Base-by-base conservation (phyloP, 2,329 filamentous ascomycete species). In the Apiospora kogelbergensis region DNA sequence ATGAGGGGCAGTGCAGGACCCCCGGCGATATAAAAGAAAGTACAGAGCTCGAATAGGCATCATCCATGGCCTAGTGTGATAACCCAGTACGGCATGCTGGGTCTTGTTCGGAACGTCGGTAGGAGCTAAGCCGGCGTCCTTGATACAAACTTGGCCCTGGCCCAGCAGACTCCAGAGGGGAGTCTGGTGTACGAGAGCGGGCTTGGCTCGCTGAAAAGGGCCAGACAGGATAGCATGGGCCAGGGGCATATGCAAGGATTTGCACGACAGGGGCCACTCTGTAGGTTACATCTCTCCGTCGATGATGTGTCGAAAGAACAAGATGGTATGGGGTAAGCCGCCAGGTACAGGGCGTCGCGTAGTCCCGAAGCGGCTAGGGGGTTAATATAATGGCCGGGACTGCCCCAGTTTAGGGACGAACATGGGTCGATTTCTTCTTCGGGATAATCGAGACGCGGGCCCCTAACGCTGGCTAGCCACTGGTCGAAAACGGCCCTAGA, bases 21-120 rank as follows among this genome's bases (percentile, higher is more conserved):
- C 81, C 80, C 78, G 78, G 80, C 81, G 81, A 83, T 84, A 86
- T 85, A 86, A 85, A 81, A 85, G 81, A 83, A 60, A 80, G 80
- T 81, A 81, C 77, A 77, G 72, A 76, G 77, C 77, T 77, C 76
- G 74, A 79, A 80, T 80, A 82, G 79, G 76, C 78, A 78, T 79
- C 76, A 80, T 79, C 80, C 79, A 78, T 78, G 79, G 74, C 76
- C 72, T 74, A 72, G 70, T 73, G 75, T 76, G 77, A 76, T 71
- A 74, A 76, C 76, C 77, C 79, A 82, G 80, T 79, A 83, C 78
- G 81, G 80, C 76, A 80, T 81, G 79, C 77, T 81, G 80, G 82
- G 81, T 78, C 80, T 81, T 76, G 81, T 77, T 82, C 82, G 83
- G 83, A 82, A 83, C 82, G 76, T 80, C 83, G 83, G 84, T 84